Percentiles rank a stretch among this genome's conserved stretches.
phyloP scores from a whole-genome alignment of 768 basidiomycete genomes.

The Boletales sp. region DNA sequence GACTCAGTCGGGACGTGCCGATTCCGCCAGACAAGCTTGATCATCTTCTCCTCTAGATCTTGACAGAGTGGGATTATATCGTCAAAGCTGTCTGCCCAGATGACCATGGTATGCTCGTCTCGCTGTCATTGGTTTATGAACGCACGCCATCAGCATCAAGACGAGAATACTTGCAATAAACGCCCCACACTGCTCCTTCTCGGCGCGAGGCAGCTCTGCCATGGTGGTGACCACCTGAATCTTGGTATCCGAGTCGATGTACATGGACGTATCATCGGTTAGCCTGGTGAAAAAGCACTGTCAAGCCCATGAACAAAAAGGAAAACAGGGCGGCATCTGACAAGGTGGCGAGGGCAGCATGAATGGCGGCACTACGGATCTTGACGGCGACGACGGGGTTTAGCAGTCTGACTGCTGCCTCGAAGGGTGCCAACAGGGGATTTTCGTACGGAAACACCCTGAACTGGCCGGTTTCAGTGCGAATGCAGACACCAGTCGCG shows the following conservation, averaged over 20 bases:
- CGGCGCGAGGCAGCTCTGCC: conserved; percentile 63
- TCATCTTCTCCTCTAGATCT: conserved; percentile 75
- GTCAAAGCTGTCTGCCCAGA: conserved; percentile 84
- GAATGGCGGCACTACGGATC: conserved; percentile 72
- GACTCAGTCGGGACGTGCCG: conserved; percentile 26
- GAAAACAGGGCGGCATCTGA: conserved; percentile 31
- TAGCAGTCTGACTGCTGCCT: conserved; percentile 65
- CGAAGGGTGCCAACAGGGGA: conserved; percentile 69
- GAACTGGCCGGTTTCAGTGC: conserved; percentile 64
- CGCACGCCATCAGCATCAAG: neutral
- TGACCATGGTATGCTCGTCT: conserved; percentile 74
- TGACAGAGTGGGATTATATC: conserved; percentile 65
- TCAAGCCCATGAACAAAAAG: neutral
- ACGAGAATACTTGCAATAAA: conserved; percentile 59
- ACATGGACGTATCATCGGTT: conserved; percentile 53
- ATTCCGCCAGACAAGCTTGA: conserved; percentile 72
- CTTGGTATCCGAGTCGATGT: conserved; percentile 74
- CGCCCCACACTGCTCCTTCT: conserved; percentile 89
- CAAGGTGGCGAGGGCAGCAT: conserved; percentile 72
- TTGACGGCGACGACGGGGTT: conserved; percentile 87
- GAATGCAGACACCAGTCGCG: conserved; percentile 72
- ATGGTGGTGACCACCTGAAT: conserved; percentile 83
- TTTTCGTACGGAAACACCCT: conserved; percentile 85
- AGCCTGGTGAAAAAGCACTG: conserved; percentile 33
- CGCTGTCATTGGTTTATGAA: conserved; percentile 42